Conservation (phyloP, 2,329 filamentous ascomycete species). For the Mycosphaerella sp. region DNA sequence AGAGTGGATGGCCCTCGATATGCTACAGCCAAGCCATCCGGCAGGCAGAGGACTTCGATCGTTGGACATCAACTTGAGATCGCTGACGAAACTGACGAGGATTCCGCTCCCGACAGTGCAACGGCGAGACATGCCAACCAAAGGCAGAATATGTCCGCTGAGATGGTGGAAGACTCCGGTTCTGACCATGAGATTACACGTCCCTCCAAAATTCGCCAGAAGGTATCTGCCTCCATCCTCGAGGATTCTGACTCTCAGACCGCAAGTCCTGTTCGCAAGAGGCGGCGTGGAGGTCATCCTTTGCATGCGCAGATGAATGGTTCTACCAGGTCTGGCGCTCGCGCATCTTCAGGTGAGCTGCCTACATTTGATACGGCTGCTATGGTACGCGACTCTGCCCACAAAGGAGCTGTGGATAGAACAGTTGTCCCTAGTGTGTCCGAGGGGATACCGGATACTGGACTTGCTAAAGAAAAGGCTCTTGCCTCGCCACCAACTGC, state of each 20-base stretch:
- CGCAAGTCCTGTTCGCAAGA: not conserved
- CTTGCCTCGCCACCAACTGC: not conserved
- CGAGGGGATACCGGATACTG: not conserved
- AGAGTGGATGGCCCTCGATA: constrained; percentile 11
- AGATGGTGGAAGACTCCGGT: not conserved
- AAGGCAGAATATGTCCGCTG: not conserved
- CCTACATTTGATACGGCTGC: not conserved
- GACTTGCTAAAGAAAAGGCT: not conserved
- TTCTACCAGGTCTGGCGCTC: no score
- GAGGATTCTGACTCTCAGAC: constrained; percentile 12
- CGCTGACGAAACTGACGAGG: constrained; percentile 1
- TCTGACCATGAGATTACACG: not conserved
- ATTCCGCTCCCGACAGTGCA: constrained; percentile 11
- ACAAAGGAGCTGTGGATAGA: not conserved
- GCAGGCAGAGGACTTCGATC: constrained; percentile 13
- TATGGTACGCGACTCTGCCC: not conserved
- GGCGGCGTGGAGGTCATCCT: not conserved
- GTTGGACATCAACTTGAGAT: constrained; percentile 6
- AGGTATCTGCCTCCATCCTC: not conserved
- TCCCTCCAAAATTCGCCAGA: not conserved
- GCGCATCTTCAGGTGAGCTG: not conserved
- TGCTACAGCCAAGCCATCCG: constrained; percentile 5
- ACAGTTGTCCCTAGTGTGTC: not conserved
- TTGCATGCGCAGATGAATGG: not conserved
- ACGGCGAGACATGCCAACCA: not conserved